Percentiles rank a stretch among this genome's conserved stretches.
phyloP scores from a whole-genome alignment of 768 basidiomycete species.

The Russula ochroleuca region DNA sequence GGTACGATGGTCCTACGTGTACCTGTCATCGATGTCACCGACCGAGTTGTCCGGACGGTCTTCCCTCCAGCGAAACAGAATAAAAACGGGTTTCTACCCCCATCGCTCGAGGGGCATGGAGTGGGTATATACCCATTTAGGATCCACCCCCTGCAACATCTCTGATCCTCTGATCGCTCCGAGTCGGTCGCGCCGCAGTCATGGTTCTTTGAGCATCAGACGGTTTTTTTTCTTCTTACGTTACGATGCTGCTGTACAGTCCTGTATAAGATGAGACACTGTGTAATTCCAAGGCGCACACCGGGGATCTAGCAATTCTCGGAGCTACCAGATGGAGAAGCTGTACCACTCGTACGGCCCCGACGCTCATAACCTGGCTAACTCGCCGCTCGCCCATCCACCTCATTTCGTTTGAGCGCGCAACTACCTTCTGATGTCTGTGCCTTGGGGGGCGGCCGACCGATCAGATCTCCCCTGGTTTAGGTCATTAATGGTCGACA shows the following conservation, averaged over 20 bases:
- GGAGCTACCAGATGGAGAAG: neutral
- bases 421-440: neutral
- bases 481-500: neutral
- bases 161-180: neutral
- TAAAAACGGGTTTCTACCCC: neutral
- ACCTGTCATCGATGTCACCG: conserved; percentile 15
- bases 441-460: neutral
- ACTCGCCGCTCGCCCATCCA: neutral
- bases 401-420: neutral
- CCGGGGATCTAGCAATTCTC: neutral
- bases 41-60: conserved; percentile 13
- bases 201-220: conserved; percentile 1
- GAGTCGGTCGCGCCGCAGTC: neutral
- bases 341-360: neutral
- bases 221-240: neutral
- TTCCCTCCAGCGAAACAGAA: neutral
- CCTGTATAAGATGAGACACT: neutral
- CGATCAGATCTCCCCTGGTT: neutral
- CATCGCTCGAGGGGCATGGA: no score
- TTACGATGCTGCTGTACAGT: neutral
- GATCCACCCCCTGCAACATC: neutral
- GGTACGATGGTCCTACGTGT: neutral
- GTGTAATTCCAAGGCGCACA: neutral
- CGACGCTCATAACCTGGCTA: neutral
- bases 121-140: neutral